Evolutionary conservation across 1,284 basidiomycete genomes (phyloP).

Genomic region (Austroboletus novae-zelandiae): DNA sequence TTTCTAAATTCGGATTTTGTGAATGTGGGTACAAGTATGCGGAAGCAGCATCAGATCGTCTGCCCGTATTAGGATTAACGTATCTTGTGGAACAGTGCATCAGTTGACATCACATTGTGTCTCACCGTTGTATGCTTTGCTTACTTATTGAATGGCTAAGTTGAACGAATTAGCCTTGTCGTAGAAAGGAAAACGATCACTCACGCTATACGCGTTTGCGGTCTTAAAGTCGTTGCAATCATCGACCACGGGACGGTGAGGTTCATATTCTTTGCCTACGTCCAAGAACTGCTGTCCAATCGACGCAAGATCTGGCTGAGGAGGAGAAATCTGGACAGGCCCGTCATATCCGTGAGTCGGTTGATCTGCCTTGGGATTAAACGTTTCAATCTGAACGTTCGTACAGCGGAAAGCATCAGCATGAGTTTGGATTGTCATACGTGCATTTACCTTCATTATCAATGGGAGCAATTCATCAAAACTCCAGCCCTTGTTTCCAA

Average conservation of each 20-base stretch:
- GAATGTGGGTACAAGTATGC: slow-evolving; percentile 25
- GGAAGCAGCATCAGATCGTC: not conserved
- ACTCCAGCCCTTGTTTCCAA: slow-evolving; percentile 55
- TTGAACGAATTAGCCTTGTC: not conserved
- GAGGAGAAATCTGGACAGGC: slow-evolving; percentile 49
- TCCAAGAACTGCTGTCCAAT: slow-evolving; percentile 44
- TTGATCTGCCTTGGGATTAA: slow-evolving; percentile 31
- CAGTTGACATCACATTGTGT: slow-evolving; percentile 39
- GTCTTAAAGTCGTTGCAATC: slow-evolving; percentile 41
- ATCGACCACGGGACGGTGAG: slow-evolving; percentile 29
- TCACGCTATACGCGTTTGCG: slow-evolving; percentile 37
- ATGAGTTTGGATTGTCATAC: not conserved
- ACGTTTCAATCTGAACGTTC: slow-evolving; percentile 46
- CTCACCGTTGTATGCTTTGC: slow-evolving; percentile 33
- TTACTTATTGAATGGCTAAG: slow-evolving; percentile 21
- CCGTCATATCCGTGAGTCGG: slow-evolving; percentile 48
- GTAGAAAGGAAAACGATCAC: slow-evolving; percentile 10
- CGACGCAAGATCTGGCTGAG: slow-evolving; percentile 35
- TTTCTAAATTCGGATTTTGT: slow-evolving; percentile 38
- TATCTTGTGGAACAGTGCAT: slow-evolving; percentile 14
- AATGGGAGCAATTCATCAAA: slow-evolving; percentile 43
- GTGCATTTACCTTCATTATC: slow-evolving; percentile 41
- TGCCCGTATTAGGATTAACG: not conserved
- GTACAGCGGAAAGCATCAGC: not conserved
- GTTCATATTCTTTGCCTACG: slow-evolving; percentile 31